phyloP scores from a whole-genome alignment of 2,329 filamentous ascomycete genomes.

The Plectosphaerella cucumerina region DNA sequence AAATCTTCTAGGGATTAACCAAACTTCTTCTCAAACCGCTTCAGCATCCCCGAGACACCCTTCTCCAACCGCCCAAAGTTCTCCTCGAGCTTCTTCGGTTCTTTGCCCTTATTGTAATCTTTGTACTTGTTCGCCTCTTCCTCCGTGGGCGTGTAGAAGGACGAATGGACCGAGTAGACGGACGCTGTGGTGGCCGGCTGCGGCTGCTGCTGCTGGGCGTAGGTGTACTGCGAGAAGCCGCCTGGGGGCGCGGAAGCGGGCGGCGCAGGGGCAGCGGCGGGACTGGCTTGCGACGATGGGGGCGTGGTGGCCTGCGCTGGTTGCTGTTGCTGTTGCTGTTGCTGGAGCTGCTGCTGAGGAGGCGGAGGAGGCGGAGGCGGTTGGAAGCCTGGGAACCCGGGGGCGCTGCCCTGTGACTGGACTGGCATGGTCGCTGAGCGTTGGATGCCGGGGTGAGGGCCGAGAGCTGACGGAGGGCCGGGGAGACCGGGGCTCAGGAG shows the following conservation, averaged over 20 bases:
- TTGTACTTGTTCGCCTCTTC: conserved; percentile 46
- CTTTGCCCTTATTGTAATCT: conserved; percentile 34
- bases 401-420: conserved; percentile 41
- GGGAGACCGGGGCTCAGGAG: conserved; percentile 32
- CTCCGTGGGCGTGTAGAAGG: conserved; percentile 66
- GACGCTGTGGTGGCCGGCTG: conserved; percentile 13
- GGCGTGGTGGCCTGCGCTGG: conserved; percentile 13
- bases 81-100: conserved; percentile 56
- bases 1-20: no score
- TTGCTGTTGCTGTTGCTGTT: conserved; percentile 11
- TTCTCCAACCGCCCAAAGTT: conserved; percentile 64
- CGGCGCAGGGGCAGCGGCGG: conserved; percentile 19
- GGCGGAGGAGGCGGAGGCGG: conserved; percentile 26
- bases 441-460: conserved; percentile 28
- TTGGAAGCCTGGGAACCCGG: conserved; percentile 39
- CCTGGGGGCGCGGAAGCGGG: conserved; percentile 35
- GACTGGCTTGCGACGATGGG: neutral
- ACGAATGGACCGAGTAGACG: conserved; percentile 62
- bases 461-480: conserved; percentile 36
- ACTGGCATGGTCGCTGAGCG: conserved; percentile 47
- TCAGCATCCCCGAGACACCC: conserved; percentile 67
- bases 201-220: conserved; percentile 22
- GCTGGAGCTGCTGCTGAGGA: conserved; percentile 12
- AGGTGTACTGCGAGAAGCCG: conserved; percentile 53
- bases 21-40: conserved; percentile 76